Base-by-base conservation (phyloP, 2,329 filamentous ascomycete species). In the Botryotinia narcissicola region DNA sequence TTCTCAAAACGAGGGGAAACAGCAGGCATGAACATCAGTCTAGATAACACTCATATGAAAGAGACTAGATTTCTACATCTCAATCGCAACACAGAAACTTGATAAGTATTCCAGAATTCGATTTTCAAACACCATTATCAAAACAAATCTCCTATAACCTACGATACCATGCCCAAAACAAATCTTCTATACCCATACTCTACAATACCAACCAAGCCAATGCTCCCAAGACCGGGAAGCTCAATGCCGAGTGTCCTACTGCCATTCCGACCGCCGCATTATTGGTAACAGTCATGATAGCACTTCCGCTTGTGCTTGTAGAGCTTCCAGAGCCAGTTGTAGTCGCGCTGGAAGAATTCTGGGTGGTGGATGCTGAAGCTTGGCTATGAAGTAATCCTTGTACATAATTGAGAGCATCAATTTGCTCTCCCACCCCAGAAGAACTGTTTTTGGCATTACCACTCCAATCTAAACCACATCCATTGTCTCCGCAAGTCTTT, bases 381-480 rank as follows among this genome's bases (percentile, higher is more conserved):
- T 75, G 54, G 7, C 63, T 62, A 29, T 76, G 67, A 20, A 86
- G 80, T 64, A 84, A 79, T 25, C 82, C 83, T 68, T 83, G 80
- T 67, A 89, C 84, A 66, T 86, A 83, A 63, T 85, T 86, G 35
- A 89, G 81, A 0, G 87, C 87, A 74, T 83, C 84, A 84, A 89
- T 86, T 87, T 70, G 89, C 87, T 46, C 88, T 87, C 74, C 78
- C 32, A 78, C 54, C 40, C 75, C 76, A 14, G 40, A 84, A 16
- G 70, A 57, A 73, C 83, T 85, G 73, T 90, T 88, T 76, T 84
- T 90, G 0, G 81, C 77, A 59, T 84, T 86, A 18, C 81, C 83
- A 74, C 86, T 85, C 91, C 91, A 93, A 77, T 86, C 86, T 76
- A 91, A 88, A 18, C 90, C 89, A 78, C 92, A 93, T 42, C 85